Percentiles rank a stretch among this genome's conserved stretches.
These are phyloP conservation scores for Falciphora oryzae DNA, from an alignment of 2,329 filamentous ascomycete genomes.

Conservation along the genomic window DNA sequence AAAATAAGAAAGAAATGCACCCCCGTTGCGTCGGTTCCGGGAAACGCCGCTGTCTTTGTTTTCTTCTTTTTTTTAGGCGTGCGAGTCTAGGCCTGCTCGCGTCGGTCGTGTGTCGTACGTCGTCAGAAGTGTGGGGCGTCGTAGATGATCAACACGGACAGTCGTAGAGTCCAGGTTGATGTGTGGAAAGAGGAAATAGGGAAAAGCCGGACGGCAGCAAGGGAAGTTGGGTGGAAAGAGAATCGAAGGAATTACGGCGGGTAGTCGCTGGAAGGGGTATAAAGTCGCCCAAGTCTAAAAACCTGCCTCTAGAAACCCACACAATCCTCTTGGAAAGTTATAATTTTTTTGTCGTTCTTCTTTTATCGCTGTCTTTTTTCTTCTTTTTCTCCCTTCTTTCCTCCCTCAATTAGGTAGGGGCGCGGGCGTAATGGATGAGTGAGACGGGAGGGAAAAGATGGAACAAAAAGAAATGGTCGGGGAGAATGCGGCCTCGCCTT, in stretches of 20 bases:
- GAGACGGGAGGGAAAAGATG: not conserved
- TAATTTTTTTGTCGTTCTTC: not conserved
- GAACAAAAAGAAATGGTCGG: not conserved
- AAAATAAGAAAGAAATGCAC: not conserved
- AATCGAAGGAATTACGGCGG: not conserved
- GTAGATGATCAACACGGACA: not conserved
- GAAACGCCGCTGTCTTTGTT: slow-evolving; percentile 7
- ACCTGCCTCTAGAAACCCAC: not conserved
- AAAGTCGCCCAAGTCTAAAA: slow-evolving; percentile 3
- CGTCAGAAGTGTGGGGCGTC: not conserved
- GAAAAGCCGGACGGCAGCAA: not conserved
- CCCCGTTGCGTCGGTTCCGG: not conserved
- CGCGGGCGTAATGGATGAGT: not conserved
- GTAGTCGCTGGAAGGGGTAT: not conserved
- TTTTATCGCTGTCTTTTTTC: not conserved
- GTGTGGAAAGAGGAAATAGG: not conserved
- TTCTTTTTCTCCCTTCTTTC: slow-evolving; percentile 1
- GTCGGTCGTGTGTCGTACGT: slow-evolving; percentile 1
- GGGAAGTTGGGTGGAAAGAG: not conserved
- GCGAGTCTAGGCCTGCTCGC: not conserved
- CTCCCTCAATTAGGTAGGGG: not conserved
- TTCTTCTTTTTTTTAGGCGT: not conserved
- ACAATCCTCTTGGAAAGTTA: not conserved
- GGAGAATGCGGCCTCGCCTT: not conserved
- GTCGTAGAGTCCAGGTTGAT: not conserved